Conservation (phyloP, 129 eudicot species). For the Helianthus tuberosus region DNA sequence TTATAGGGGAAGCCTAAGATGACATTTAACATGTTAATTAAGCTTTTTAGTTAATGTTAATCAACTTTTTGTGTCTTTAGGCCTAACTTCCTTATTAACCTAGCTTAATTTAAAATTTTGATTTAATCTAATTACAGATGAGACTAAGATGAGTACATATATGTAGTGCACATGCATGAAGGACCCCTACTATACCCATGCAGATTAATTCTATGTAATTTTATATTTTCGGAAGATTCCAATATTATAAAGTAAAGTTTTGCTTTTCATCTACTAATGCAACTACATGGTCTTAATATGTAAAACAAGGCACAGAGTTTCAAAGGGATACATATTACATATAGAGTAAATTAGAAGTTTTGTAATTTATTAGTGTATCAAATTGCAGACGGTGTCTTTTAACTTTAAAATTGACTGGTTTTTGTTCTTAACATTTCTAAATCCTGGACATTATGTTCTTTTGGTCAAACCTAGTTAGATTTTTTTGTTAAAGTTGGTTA, state of each 20-base stretch:
- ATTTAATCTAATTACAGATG: slow-evolving; percentile 6
- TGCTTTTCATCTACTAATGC: background rate
- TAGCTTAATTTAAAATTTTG: slow-evolving; percentile 2
- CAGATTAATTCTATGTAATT: background rate
- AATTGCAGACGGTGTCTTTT: no score
- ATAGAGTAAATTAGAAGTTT: no score
- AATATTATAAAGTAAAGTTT: background rate
- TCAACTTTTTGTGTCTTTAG: slow-evolving; percentile 34
- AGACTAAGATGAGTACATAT: background rate
- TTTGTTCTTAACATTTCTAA: no score
- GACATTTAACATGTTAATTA: slow-evolving; percentile 37
- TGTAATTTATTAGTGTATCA: no score
- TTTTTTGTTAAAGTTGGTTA: no score
- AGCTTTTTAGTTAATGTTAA: slow-evolving; percentile 29
- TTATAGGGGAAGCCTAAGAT: slow-evolving; percentile 48
- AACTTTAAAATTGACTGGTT: no score
- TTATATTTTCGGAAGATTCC: background rate
- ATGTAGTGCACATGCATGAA: slow-evolving; percentile 17
- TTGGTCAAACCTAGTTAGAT: no score
- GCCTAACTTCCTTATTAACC: slow-evolving; percentile 55
- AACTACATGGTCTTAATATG: background rate
- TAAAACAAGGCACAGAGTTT: background rate
- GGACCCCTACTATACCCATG: slow-evolving; percentile 13
- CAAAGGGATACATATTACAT: background rate
- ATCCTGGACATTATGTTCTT: no score